These are phyloP conservation scores for Naganishia onofrii DNA, from an alignment of 768 basidiomycete species.

Conservation along the genomic window DNA sequence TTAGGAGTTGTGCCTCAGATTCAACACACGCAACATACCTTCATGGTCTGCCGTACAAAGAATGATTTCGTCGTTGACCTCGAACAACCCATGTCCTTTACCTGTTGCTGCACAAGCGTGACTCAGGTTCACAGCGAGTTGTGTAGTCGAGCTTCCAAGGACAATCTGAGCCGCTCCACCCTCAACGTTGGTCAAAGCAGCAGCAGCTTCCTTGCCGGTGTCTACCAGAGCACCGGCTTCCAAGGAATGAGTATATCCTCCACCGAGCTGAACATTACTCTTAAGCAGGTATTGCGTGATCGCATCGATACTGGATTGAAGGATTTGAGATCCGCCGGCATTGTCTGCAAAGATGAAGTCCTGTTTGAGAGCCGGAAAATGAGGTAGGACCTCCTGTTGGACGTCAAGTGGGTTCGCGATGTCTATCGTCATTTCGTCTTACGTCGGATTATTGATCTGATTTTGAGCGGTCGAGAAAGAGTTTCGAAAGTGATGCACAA, in stretches of 20 bases:
- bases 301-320: constrained; percentile 60
- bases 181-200: constrained; percentile 65
- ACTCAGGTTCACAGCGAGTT: constrained; percentile 25
- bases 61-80: constrained; percentile 69
- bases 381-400: constrained; percentile 53
- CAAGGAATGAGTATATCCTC: constrained; percentile 64
- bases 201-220: constrained; percentile 59
- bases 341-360: constrained; percentile 72
- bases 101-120: constrained; percentile 19
- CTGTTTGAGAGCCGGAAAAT: constrained; percentile 62
- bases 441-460: too few species aligned
- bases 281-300: constrained; percentile 68
- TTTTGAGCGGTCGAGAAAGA: not conserved
- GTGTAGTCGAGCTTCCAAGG: constrained; percentile 56
- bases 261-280: constrained; percentile 70
- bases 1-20: not conserved
- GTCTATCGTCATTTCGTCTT: not conserved
- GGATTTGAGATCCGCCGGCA: constrained; percentile 69
- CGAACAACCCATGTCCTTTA: constrained; percentile 45
- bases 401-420: constrained; percentile 25
- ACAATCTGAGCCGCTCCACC: constrained; percentile 62
- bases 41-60: constrained; percentile 72
- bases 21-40: constrained; percentile 55
- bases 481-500: not conserved
- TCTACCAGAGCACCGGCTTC: constrained; percentile 59